Percentiles rank a stretch among this genome's conserved stretches.
Conservation (phyloP, 2,329 filamentous ascomycete genomes). For the Colletotrichum kahawae region DNA sequence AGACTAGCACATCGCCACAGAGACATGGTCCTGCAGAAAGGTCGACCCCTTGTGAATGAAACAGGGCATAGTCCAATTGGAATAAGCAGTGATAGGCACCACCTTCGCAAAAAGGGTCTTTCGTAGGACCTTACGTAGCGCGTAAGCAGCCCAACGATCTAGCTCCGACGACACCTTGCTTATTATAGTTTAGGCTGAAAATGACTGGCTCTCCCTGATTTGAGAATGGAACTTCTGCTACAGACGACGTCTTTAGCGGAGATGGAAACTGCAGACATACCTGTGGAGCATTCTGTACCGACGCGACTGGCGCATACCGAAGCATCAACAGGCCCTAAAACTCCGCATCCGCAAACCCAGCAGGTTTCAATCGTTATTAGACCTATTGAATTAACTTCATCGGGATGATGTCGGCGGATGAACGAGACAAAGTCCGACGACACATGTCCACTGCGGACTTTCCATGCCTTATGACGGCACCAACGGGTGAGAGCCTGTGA, state of each 20-base stretch:
- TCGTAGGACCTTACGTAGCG: not conserved
- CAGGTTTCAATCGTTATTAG: not conserved
- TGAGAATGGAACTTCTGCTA: not conserved
- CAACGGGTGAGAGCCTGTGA: not conserved
- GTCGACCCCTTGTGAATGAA: not conserved
- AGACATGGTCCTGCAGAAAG: not conserved
- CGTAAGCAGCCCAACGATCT: not conserved
- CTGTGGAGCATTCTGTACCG: not conserved
- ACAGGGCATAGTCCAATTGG: not conserved
- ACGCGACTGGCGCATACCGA: not conserved
- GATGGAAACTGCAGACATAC: not conserved
- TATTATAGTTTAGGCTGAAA: not conserved
- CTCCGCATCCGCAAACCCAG: not conserved
- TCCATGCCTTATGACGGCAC: not conserved
- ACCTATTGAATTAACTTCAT: not conserved
- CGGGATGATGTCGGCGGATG: not conserved
- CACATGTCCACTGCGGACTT: not conserved
- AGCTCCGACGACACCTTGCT: not conserved
- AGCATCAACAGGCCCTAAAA: not conserved
- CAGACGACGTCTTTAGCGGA: not conserved
- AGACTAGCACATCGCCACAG: not conserved
- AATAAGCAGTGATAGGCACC: not conserved
- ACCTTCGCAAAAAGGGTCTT: not conserved
- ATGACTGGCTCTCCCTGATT: not conserved
- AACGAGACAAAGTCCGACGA: fast-evolving